These are phyloP conservation scores for Peronospora belbahrii DNA, from an alignment of 352 stramenopile species.

Conservation along the genomic window DNA sequence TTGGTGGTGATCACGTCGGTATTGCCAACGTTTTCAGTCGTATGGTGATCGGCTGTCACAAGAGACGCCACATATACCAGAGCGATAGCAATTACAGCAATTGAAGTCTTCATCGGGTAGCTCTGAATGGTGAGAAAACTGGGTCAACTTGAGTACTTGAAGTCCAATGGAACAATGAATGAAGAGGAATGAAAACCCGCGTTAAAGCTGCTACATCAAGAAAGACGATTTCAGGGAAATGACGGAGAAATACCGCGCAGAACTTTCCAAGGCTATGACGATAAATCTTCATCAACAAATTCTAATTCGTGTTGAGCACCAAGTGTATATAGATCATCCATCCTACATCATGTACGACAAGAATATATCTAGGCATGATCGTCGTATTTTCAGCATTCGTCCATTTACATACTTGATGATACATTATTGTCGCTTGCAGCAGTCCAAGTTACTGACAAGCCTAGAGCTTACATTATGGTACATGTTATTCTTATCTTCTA, in stretches of 20 bases:
- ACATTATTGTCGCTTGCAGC: no score
- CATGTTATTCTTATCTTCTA: no score
- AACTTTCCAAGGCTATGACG: not conserved
- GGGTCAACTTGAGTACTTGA: slow-evolving; percentile 7
- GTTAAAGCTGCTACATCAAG: not conserved
- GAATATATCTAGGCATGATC: no score
- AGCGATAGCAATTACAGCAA: slow-evolving; percentile 1
- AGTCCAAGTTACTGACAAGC: no score
- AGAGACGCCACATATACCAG: slow-evolving; percentile 8
- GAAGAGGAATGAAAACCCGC: not conserved
- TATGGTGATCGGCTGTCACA: slow-evolving; percentile 3
- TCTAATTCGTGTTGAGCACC: no score
- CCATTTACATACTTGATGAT: no score
- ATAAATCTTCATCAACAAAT: not conserved
- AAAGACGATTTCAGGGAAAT: not conserved
- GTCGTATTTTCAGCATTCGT: no score
- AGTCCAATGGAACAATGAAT: slow-evolving; percentile 20
- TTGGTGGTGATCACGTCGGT: not conserved
- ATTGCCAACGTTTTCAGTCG: not conserved
- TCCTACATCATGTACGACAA: no score
- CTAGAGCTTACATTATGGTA: no score
- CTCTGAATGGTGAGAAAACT: slow-evolving; percentile 1
- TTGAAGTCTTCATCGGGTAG: slow-evolving; percentile 9
- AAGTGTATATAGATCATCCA: no score
- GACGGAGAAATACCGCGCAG: not conserved